Base-by-base conservation (phyloP, 2,329 filamentous ascomycete genomes). In the Elsinoe necatrix region DNA sequence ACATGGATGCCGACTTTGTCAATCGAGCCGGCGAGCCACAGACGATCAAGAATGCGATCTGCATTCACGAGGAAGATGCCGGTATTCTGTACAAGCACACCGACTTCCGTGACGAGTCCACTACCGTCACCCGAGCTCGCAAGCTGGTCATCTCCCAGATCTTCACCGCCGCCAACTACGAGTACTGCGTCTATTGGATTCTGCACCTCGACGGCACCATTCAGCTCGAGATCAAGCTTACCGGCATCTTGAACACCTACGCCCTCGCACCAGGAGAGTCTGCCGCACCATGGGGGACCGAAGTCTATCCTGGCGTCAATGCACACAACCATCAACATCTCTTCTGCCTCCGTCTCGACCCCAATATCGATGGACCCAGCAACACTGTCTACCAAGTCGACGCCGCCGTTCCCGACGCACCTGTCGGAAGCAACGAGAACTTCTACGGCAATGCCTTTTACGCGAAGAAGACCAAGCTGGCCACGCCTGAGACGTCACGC, bases 291-390 rank as follows among this genome's bases (percentile, higher is more conserved):
- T 95, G 89, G 88, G 91, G 91, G 57, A 95, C 90, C 0, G 85
- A 95, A 70, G 91, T 96, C 7, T 93, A 92, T 66, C 87, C 89
- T 0, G 85, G 88, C 39, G 89, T 95, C 66, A 95, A 95, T 66
- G 91, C 91, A 0, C 91, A 95, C 74, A 95, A 95, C 74, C 91
- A 96, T 71, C 90, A 96, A 72, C 91, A 96, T 70, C 79, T 96
- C 29, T 96, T 96, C 80, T 95, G 89, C 68, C 75, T 96, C 42
- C 87, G 91, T 41, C 76, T 95, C 42, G 87, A 96, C 68, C 82
- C 90, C 29, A 93, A 92, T 66, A 81, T 96, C 56, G 91, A 95
- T 67, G 91, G 91, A 0, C 81, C 85, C 0, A 79, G 84, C 61
- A 96, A 96, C 70, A 91, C 89, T 66, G 68, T 84, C 4, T 68